Evolutionary conservation across 2,329 filamentous ascomycete genomes (phyloP).

Genomic region (Cercospora citrullina): DNA sequence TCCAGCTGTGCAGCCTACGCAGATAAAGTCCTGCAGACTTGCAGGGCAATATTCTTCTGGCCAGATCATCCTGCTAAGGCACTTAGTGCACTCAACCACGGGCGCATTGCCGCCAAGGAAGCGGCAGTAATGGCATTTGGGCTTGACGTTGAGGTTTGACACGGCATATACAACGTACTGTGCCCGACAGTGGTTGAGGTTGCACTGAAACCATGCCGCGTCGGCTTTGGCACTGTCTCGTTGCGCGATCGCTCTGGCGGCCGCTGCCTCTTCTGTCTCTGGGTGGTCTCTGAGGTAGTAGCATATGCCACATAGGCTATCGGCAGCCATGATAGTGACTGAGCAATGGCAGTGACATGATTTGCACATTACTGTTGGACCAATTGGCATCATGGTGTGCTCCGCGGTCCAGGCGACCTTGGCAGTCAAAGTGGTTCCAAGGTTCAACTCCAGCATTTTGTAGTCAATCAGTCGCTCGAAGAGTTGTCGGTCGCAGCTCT

Average conservation of each 20-base stretch:
- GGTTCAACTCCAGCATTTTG: slow-evolving; percentile 22
- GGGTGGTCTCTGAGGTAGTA: slow-evolving; percentile 9
- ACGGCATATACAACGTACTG: slow-evolving; percentile 18
- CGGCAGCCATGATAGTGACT: slow-evolving; percentile 18
- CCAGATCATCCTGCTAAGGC: slow-evolving; percentile 18
- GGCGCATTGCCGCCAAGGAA: slow-evolving; percentile 4
- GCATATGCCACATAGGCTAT: slow-evolving; percentile 17
- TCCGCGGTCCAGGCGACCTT: slow-evolving; percentile 16
- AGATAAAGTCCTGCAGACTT: slow-evolving; percentile 1
- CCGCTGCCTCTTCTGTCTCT: not conserved
- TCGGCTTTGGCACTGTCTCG: not conserved
- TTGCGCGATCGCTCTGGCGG: not conserved
- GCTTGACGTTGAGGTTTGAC: slow-evolving; percentile 18
- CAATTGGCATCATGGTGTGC: slow-evolving; percentile 14
- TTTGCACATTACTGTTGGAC: slow-evolving; percentile 17
- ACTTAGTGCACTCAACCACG: slow-evolving; percentile 14
- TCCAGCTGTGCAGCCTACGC: slow-evolving; percentile 14
- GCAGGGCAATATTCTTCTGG: slow-evolving; percentile 18
- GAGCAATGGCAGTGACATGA: slow-evolving; percentile 17
- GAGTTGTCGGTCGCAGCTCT: slow-evolving; percentile 6
- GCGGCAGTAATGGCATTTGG: slow-evolving; percentile 23
- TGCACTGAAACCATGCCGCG: slow-evolving; percentile 17
- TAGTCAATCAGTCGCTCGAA: slow-evolving; percentile 22
- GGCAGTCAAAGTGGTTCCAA: slow-evolving; percentile 15
- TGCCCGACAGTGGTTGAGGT: slow-evolving; percentile 9